These are phyloP conservation scores for Penicillium pulvis DNA, from an alignment of 495 filamentous ascomycete species.

Conservation along the genomic window DNA sequence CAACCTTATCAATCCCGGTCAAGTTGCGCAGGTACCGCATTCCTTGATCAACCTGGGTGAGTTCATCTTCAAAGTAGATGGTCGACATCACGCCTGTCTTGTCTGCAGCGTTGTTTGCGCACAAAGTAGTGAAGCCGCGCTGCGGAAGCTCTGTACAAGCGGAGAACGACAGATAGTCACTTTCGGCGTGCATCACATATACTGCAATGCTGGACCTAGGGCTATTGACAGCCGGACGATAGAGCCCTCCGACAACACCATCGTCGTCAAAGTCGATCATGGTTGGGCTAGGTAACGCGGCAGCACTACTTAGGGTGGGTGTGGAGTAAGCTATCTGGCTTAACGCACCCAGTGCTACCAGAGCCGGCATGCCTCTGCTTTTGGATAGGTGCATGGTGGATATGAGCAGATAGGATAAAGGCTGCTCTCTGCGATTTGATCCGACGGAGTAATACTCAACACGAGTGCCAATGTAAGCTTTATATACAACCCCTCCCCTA, in stretches of 20 bases:
- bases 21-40: constrained; percentile 5
- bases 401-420: too few relatives aligned
- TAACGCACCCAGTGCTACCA: neutral
- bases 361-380: too few relatives aligned
- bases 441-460: too few relatives aligned
- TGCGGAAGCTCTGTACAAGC: neutral
- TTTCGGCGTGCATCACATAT: constrained; percentile 4
- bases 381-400: too few relatives aligned
- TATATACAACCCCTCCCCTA: too few relatives aligned
- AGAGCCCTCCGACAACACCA: neutral
- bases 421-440: too few relatives aligned
- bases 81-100: neutral
- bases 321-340: neutral
- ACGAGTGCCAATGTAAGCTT: too few relatives aligned
- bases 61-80: constrained; percentile 3
- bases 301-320: neutral
- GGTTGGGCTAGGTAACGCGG: neutral
- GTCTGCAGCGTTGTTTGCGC: neutral
- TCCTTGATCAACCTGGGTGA: neutral
- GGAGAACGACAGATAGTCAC: constrained; percentile 2
- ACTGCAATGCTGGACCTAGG: neutral
- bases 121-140: neutral
- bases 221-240: neutral
- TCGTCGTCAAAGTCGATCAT: neutral
- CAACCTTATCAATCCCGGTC: neutral